phyloP scores from a whole-genome alignment of 192 early-diverging fungal species.

The Geranomyces variabilis region DNA sequence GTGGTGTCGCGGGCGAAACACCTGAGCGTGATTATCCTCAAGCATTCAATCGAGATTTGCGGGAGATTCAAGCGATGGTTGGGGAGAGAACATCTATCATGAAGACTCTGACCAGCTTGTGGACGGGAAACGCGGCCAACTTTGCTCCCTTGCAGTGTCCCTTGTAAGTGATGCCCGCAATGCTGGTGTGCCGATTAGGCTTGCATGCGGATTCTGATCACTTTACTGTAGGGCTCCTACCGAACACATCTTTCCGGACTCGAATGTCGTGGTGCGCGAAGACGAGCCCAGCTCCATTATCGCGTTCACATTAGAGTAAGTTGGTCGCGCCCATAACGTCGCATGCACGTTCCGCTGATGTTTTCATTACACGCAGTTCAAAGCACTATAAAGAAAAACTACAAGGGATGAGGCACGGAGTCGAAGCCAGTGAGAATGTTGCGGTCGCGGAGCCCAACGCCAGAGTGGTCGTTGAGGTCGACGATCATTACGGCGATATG shows the following conservation, averaged over 20 bases:
- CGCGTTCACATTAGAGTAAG: conserved; percentile 77
- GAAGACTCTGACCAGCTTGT: conserved; percentile 75
- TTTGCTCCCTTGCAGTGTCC: conserved; percentile 75
- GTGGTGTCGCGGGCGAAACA: conserved; percentile 42
- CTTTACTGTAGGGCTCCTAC: conserved; percentile 56
- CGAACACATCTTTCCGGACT: conserved; percentile 88
- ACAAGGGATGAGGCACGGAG: conserved; percentile 38
- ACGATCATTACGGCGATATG: conserved; percentile 35
- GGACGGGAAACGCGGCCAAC: conserved; percentile 68
- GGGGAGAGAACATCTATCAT: conserved; percentile 67
- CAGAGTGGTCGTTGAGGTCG: conserved; percentile 34
- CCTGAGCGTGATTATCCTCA: conserved; percentile 36
- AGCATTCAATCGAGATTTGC: conserved; percentile 1
- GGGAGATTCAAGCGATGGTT: conserved; percentile 16
- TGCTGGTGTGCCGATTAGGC: not conserved
- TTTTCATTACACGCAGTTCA: conserved; percentile 52
- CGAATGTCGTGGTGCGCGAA: conserved; percentile 84
- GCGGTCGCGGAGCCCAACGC: conserved; percentile 22
- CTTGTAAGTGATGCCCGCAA: conserved; percentile 57
- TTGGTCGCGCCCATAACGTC: not conserved
- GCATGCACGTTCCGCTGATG: not conserved
- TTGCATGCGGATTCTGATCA: too few species aligned
- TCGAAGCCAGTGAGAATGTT: conserved; percentile 13
- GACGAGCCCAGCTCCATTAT: conserved; percentile 94
- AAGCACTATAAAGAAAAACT: conserved; percentile 73